These are phyloP conservation scores for Chamaecyparis obtusa DNA, from an alignment of 75 land plant genomes.

Conservation along the genomic window DNA sequence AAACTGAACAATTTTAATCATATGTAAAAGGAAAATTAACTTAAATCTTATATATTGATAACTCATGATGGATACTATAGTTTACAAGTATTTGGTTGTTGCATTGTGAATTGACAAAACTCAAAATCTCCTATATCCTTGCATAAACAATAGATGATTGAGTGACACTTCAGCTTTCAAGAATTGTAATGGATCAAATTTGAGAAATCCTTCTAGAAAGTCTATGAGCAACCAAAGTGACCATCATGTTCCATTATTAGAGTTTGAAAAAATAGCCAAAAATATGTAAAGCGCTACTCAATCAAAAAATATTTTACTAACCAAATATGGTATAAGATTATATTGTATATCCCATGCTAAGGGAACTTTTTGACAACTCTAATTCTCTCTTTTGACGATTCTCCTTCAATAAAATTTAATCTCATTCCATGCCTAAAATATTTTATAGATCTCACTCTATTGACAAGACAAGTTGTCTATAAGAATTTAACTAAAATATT, in stretches of 20 bases:
- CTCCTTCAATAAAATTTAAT: conserved; percentile 89
- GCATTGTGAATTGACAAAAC: neutral
- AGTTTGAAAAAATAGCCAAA: conserved; percentile 37
- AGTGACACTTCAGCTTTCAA: conserved; percentile 74
- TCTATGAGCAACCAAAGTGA: conserved; percentile 76
- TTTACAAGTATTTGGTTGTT: neutral
- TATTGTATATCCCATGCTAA: conserved; percentile 47
- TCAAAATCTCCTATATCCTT: neutral
- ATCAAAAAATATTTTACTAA: neutral
- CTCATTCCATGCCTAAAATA: conserved; percentile 69
- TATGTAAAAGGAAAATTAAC: too few relatives aligned
- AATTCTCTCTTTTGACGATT: conserved; percentile 78
- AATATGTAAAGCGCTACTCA: neutral
- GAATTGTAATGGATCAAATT: conserved; percentile 71
- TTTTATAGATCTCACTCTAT: conserved; percentile 69
- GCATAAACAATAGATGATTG: conserved; percentile 71
- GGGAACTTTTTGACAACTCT: conserved; percentile 67
- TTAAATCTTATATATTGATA: too few relatives aligned
- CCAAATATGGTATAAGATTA: neutral
- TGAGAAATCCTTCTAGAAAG: conserved; percentile 76
- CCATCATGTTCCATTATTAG: conserved; percentile 84
- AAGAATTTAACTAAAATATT: neutral
- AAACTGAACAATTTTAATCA: too few relatives aligned
- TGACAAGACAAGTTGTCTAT: neutral
- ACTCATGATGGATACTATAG: neutral